phyloP scores from a whole-genome alignment of 2,329 filamentous ascomycete species.

The Exophiala calicioides region DNA sequence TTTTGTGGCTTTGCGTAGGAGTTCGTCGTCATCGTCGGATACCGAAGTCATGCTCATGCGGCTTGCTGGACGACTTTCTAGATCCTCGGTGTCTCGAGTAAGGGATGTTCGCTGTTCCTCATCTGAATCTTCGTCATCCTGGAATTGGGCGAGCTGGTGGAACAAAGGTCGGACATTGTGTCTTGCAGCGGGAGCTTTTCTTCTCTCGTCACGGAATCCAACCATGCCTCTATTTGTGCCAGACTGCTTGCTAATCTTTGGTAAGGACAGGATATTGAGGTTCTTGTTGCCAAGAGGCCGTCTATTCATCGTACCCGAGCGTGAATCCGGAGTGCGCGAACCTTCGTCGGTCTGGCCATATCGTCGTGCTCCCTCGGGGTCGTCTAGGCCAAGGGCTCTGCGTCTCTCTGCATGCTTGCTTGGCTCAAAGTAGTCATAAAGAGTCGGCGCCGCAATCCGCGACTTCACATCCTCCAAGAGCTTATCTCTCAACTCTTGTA shows the following conservation, averaged over 20 bases:
- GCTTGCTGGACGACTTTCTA: slow-evolving; percentile 78
- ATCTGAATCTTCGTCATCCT: slow-evolving; percentile 84
- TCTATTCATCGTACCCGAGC: slow-evolving; percentile 44
- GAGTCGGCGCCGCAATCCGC: slow-evolving; percentile 76
- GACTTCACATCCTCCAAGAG: slow-evolving; percentile 85
- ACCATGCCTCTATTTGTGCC: slow-evolving; percentile 60
- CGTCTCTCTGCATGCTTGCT: slow-evolving; percentile 77
- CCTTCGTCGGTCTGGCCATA: slow-evolving; percentile 64
- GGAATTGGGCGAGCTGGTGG: slow-evolving; percentile 71
- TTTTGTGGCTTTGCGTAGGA: slow-evolving; percentile 30
- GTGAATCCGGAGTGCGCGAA: slow-evolving; percentile 61
- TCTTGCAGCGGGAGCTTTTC: slow-evolving; percentile 58
- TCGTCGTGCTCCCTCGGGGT: slow-evolving; percentile 63
- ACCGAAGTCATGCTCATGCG: slow-evolving; percentile 60
- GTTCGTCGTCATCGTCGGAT: slow-evolving; percentile 55
- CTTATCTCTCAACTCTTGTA: slow-evolving; percentile 80
- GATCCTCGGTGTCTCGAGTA: slow-evolving; percentile 78
- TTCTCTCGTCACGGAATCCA: slow-evolving; percentile 69
- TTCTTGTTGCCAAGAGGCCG: slow-evolving; percentile 38
- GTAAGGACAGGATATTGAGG: slow-evolving; percentile 65
- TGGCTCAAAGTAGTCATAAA: slow-evolving; percentile 82
- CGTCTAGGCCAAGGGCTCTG: slow-evolving; percentile 73
- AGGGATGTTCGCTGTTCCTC: slow-evolving; percentile 72
- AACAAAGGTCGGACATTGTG: slow-evolving; percentile 76
- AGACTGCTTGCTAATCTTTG: slow-evolving; percentile 70